These are phyloP conservation scores for Termitomyces sp. DNA, from an alignment of 768 basidiomycete species.

Conservation along the genomic window DNA sequence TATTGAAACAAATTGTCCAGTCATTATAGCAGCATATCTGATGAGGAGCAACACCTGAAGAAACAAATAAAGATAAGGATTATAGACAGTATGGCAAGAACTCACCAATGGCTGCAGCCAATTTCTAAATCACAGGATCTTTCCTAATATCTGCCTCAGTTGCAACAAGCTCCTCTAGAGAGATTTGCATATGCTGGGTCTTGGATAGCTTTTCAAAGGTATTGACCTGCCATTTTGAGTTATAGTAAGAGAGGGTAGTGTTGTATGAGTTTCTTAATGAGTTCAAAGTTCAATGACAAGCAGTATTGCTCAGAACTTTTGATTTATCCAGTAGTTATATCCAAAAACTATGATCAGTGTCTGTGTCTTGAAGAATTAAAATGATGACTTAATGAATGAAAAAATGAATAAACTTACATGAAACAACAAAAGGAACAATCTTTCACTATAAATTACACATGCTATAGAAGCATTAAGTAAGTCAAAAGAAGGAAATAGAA, in stretches of 20 bases:
- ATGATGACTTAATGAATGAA: too few relatives aligned
- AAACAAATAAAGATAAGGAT: neutral
- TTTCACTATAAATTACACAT: too few relatives aligned
- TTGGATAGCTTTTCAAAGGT: slow-evolving; percentile 54
- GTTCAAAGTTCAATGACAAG: slow-evolving; percentile 12
- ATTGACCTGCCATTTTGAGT: slow-evolving; percentile 57
- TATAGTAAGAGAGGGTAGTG: slow-evolving; percentile 42
- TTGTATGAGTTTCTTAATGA: slow-evolving; percentile 43
- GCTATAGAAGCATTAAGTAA: too few relatives aligned
- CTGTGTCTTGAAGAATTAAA: too few relatives aligned
- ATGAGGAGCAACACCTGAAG: slow-evolving; percentile 58
- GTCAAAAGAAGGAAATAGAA: too few relatives aligned
- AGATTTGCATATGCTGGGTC: slow-evolving; percentile 74
- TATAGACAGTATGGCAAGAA: neutral
- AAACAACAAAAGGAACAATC: too few relatives aligned
- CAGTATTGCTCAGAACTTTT: neutral
- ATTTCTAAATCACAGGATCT: slow-evolving; percentile 56
- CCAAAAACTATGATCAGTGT: slow-evolving; percentile 63
- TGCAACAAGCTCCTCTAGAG: slow-evolving; percentile 72
- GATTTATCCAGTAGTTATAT: slow-evolving; percentile 62
- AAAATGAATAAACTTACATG: too few relatives aligned
- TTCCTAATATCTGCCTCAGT: slow-evolving; percentile 70
- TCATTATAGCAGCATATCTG: slow-evolving; percentile 79
- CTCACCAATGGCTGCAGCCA: slow-evolving; percentile 76
- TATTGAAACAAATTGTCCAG: slow-evolving; percentile 90